Evolutionary conservation across 352 stramenopile species (phyloP).

Genomic region (Pythium rhizo-oryzae): DNA sequence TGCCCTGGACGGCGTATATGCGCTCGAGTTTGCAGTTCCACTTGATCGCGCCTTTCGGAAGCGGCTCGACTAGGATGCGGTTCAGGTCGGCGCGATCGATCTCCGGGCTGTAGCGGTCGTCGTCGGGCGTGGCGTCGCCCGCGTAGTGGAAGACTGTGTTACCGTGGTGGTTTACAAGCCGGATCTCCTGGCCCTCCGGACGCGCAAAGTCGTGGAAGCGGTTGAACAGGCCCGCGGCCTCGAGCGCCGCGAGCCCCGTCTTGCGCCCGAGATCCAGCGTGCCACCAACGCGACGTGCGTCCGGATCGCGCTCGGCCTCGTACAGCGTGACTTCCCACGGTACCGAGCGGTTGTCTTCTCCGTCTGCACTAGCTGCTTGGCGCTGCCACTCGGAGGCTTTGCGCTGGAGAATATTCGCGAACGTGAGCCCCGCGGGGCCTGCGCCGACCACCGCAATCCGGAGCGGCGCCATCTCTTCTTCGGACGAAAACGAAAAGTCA

Average conservation of each 20-base stretch:
- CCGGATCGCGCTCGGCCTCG: conserved; percentile 6
- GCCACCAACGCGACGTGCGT: conserved; percentile 17
- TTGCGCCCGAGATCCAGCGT: conserved; percentile 18
- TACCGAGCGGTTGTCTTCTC: not conserved
- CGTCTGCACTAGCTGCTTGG: too few species aligned
- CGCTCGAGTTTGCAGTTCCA: conserved; percentile 23
- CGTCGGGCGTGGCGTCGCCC: not conserved
- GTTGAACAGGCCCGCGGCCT: conserved; percentile 19
- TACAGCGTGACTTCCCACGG: conserved; percentile 10
- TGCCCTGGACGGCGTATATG: not conserved
- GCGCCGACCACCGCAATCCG: conserved; percentile 19
- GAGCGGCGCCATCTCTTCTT: conserved; percentile 3
- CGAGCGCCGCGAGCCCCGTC: conserved; percentile 14
- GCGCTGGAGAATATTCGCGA: conserved; percentile 16
- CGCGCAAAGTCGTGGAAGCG: conserved; percentile 27
- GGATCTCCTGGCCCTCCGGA: conserved; percentile 23
- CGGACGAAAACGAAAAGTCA: too few species aligned
- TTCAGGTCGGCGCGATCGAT: conserved; percentile 29
- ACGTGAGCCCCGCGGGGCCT: conserved; percentile 17
- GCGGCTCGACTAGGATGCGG: conserved; percentile 19
- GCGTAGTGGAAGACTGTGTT: conserved; percentile 1
- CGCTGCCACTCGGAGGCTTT: not conserved
- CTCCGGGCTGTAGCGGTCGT: conserved; percentile 21
- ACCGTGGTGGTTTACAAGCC: conserved; percentile 13
- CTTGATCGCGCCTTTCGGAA: conserved; percentile 8